phyloP scores from a whole-genome alignment of 2,329 filamentous ascomycete genomes.

The Diaporthe amygdali region DNA sequence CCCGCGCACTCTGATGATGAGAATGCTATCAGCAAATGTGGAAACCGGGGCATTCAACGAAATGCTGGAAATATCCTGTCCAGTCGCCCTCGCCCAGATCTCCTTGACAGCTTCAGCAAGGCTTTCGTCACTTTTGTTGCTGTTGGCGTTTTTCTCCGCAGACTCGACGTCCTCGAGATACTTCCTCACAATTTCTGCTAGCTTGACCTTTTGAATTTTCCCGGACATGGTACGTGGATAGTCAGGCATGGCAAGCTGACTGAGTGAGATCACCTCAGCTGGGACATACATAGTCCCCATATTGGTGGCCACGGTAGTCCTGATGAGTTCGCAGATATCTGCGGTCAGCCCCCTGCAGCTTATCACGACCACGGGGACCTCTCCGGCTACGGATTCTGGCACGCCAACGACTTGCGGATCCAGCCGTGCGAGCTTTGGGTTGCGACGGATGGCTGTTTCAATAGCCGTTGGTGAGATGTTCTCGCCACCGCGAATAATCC shows the following conservation, averaged over 20 bases:
- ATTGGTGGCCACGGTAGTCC: neutral
- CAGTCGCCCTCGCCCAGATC: neutral
- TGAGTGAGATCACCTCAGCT: neutral
- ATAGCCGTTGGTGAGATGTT: neutral
- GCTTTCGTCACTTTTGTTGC: neutral
- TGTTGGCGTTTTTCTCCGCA: too few relatives aligned
- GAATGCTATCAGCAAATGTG: neutral
- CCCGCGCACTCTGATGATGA: neutral
- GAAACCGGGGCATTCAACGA: neutral
- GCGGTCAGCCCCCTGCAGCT: neutral
- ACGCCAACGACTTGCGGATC: neutral
- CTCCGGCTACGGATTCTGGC: neutral
- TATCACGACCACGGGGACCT: neutral
- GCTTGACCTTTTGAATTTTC: neutral
- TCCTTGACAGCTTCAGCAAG: neutral
- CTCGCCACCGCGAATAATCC: neutral
- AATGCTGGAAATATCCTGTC: neutral
- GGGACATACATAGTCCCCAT: neutral
- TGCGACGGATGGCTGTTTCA: neutral
- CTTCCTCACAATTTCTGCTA: neutral
- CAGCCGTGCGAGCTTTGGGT: neutral
- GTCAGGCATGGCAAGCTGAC: neutral
- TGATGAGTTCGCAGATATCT: neutral
- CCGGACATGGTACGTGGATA: neutral
- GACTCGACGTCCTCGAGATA: neutral